Evolutionary conservation across 768 basidiomycete genomes (phyloP).

Genomic region (Agrocybe pediades): DNA sequence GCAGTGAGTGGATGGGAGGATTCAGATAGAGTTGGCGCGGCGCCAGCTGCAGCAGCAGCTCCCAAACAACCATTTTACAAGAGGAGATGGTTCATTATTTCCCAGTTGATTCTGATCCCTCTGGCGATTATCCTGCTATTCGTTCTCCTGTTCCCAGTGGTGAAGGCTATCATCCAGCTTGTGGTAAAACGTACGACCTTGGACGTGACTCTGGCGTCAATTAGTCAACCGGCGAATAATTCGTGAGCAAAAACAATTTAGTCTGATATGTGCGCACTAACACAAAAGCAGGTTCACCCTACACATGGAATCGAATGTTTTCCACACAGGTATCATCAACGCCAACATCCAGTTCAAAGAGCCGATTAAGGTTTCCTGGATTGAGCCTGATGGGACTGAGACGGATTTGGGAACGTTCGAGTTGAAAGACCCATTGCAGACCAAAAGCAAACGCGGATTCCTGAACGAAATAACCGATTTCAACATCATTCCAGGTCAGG

Average conservation of each 20-base stretch:
- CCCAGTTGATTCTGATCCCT: conserved; percentile 47
- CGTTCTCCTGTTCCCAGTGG: conserved; percentile 67
- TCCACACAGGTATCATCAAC: conserved; percentile 66
- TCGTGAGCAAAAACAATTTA: conserved; percentile 42
- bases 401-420: conserved; percentile 56
- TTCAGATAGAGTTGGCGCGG: conserved; percentile 12
- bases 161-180: conserved; percentile 65
- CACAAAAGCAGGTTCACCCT: conserved; percentile 47
- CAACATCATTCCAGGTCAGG: conserved; percentile 44
- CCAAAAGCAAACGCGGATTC: conserved; percentile 55
- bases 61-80: conserved; percentile 54
- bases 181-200: conserved; percentile 60
- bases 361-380: conserved; percentile 61
- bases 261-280: neutral
- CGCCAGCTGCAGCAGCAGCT: conserved; percentile 17
- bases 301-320: conserved; percentile 55
- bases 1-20: conserved; percentile 21
- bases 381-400: conserved; percentile 45
- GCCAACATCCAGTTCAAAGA: conserved; percentile 64
- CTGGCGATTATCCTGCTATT: conserved; percentile 66
- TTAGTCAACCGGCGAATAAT: conserved; percentile 53
- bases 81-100: conserved; percentile 64
- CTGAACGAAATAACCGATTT: conserved; percentile 66
- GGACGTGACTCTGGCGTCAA: conserved; percentile 52
- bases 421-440: conserved; percentile 43